A percentile compares a stretch with the other conserved stretches of the same genome.
Conservation (phyloP, 306 rosid species). For the Medicago arabica region DNA sequence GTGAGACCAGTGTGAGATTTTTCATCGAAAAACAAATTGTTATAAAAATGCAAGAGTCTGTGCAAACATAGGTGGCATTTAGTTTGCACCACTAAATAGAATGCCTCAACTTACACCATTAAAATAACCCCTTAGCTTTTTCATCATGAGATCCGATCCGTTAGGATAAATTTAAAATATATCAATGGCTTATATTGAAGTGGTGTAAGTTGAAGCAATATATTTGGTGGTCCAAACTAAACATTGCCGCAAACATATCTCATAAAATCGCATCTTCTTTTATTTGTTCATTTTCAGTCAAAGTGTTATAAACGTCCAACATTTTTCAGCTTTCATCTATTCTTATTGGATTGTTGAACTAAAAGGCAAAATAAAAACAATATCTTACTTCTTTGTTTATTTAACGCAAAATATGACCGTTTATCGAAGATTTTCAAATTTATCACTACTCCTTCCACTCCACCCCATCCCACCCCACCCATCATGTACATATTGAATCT, state of each 20-base stretch:
- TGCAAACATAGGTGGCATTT: neutral
- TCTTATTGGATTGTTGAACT: constrained; percentile 18
- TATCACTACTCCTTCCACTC: neutral
- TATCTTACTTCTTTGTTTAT: neutral
- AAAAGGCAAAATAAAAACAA: constrained; percentile 7
- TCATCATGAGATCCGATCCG: too few species aligned
- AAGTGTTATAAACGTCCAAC: neutral
- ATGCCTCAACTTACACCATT: too few species aligned
- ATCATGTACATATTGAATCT: constrained; percentile 4
- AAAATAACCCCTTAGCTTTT: too few species aligned
- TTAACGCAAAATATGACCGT: neutral
- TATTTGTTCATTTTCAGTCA: constrained; percentile 3
- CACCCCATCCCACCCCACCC: neutral
- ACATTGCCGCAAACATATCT: neutral
- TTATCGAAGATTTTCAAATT: neutral
- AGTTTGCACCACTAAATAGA: too few species aligned
- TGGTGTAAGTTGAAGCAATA: too few species aligned
- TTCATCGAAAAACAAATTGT: too few species aligned
- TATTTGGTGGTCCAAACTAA: too few species aligned
- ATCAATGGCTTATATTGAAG: too few species aligned
- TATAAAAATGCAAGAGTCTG: neutral
- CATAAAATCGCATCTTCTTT: constrained; percentile 15
- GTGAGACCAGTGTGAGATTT: neutral
- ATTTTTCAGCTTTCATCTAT: constrained; percentile 13
- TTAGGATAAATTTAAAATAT: too few species aligned